phyloP scores from a whole-genome alignment of 208 protist genomes.

The Trypanosoma cruzi region DNA sequence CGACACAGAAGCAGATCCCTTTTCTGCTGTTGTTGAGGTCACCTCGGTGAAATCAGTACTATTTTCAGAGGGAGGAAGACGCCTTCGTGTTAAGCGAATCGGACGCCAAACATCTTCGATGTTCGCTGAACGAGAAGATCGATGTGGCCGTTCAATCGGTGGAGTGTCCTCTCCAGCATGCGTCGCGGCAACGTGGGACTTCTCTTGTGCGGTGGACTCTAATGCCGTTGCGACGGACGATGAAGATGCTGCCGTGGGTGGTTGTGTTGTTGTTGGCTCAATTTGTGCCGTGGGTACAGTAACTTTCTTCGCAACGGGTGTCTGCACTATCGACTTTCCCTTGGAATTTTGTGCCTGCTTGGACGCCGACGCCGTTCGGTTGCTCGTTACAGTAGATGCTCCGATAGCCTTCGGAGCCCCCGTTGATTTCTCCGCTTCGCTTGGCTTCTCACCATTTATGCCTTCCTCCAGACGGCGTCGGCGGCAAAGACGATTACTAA shows the following conservation, averaged over 20 bases:
- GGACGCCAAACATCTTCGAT: conserved; percentile 64
- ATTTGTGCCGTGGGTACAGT: neutral
- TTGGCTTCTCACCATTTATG: too few relatives aligned
- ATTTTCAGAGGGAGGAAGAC: conserved; percentile 24
- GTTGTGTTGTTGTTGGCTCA: neutral
- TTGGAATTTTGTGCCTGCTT: conserved; percentile 8
- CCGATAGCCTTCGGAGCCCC: neutral
- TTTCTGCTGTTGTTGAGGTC: neutral
- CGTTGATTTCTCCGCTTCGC: neutral
- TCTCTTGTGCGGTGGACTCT: neutral
- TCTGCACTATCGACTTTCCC: neutral
- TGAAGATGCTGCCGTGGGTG: neutral
- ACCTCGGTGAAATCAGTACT: conserved; percentile 19
- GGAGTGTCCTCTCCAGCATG: neutral
- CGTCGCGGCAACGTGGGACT: neutral
- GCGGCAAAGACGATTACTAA: conserved; percentile 15
- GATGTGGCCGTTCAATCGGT: conserved; percentile 12
- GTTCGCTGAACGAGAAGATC: conserved; percentile 21
- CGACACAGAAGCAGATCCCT: neutral
- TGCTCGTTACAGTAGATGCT: neutral
- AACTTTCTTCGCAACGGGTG: neutral
- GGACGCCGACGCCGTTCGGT: neutral
- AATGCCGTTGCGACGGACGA: neutral
- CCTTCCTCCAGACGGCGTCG: neutral
- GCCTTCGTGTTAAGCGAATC: conserved; percentile 44